Evolutionary conservation across 2,329 filamentous ascomycete genomes (phyloP).

Genomic region (Fusarium globosum): DNA sequence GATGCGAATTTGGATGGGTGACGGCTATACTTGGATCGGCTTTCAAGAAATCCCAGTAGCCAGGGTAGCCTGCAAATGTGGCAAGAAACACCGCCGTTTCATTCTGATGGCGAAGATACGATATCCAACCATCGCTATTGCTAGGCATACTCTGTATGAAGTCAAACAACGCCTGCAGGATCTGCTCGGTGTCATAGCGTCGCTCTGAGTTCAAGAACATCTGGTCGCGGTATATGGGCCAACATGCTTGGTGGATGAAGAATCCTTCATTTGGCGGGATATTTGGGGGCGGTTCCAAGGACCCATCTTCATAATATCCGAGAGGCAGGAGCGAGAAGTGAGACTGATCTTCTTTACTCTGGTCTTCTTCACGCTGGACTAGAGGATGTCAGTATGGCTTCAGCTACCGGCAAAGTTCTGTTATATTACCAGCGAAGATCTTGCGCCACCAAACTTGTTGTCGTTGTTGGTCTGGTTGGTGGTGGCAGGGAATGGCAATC

Average conservation of each 20-base stretch:
- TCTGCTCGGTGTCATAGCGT: not conserved
- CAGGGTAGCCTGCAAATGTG: too few species aligned
- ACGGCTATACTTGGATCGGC: not conserved
- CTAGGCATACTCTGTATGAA: not conserved
- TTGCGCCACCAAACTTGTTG: not conserved
- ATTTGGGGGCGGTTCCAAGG: not conserved
- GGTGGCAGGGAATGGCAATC: not conserved
- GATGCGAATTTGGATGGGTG: not conserved
- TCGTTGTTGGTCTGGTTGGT: too few species aligned
- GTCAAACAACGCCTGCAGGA: not conserved
- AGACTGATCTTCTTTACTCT: fast-evolving
- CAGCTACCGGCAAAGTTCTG: too few species aligned
- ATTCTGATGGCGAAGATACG: not conserved
- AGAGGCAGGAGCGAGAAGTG: not conserved
- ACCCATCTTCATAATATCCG: not conserved
- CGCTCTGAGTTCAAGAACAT: not conserved
- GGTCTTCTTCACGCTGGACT: not conserved
- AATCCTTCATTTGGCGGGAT: not conserved
- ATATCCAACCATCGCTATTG: not conserved
- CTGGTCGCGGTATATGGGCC: not conserved
- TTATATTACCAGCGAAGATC: not conserved
- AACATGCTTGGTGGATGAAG: not conserved
- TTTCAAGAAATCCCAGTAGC: not conserved
- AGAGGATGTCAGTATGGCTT: not conserved
- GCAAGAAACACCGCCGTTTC: not conserved